phyloP scores from a whole-genome alignment of 1,284 basidiomycete genomes.

The Puccinia hordei region DNA sequence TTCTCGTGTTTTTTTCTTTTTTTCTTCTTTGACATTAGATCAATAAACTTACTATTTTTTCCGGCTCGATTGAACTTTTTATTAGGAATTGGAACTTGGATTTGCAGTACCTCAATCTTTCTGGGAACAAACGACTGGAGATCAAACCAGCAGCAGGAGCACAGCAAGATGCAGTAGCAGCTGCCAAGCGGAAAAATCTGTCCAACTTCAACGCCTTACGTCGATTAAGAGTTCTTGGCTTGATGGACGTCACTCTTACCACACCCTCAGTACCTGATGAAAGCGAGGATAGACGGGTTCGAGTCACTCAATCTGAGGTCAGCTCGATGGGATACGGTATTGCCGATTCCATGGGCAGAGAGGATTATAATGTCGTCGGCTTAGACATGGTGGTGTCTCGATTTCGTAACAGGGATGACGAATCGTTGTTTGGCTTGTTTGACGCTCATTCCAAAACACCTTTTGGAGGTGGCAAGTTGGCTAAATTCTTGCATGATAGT shows the following conservation, averaged over 20 bases:
- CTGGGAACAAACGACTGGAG: conserved; percentile 83
- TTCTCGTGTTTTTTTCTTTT: conserved; percentile 33
- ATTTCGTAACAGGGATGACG: conserved; percentile 74
- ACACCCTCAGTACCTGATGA: conserved; percentile 85
- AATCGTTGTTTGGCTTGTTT: conserved; percentile 97
- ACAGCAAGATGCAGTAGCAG: conserved; percentile 61
- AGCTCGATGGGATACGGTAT: conserved; percentile 96
- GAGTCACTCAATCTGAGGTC: conserved; percentile 86
- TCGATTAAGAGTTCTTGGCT: conserved; percentile 81
- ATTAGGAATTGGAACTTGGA: conserved; percentile 94
- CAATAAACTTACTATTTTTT: conserved; percentile 5
- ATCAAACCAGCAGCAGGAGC: conserved; percentile 68
- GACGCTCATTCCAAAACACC: conserved; percentile 69
- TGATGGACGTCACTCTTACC: conserved; percentile 96
- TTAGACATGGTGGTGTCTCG: conserved; percentile 88
- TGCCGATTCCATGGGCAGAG: conserved; percentile 83
- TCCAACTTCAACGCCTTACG: conserved; percentile 84
- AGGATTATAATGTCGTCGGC: conserved; percentile 63
- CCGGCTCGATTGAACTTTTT: neutral
- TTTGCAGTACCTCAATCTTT: conserved; percentile 84
- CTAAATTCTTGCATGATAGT: conserved; percentile 77
- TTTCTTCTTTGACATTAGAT: neutral
- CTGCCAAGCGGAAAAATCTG: conserved; percentile 63
- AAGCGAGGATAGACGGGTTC: conserved; percentile 82
- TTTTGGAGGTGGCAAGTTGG: conserved; percentile 59